These are phyloP conservation scores for Wickerhamomyces rabaulensis DNA, from an alignment of 805 yeast species.

Conservation along the genomic window DNA sequence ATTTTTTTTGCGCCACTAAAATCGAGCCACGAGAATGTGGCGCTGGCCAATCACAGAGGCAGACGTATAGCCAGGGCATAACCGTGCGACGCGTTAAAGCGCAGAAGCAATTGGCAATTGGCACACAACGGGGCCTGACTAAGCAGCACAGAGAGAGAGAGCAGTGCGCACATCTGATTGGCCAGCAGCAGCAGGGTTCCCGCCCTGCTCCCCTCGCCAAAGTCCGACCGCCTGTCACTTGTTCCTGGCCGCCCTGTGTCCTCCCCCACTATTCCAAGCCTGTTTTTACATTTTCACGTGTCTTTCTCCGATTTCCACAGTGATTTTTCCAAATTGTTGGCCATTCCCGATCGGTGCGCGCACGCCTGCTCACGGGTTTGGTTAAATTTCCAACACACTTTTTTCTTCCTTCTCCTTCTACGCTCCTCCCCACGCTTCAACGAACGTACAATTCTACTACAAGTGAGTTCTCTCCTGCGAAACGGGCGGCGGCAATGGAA, in stretches of 20 bases:
- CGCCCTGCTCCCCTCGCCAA: neutral
- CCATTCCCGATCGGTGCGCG: neutral
- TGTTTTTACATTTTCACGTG: neutral
- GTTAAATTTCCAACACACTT: conserved; percentile 1
- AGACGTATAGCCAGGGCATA: no score
- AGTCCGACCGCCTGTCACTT: neutral
- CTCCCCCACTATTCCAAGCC: neutral
- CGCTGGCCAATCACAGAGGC: no score
- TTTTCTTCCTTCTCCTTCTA: neutral
- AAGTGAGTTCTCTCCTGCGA: neutral
- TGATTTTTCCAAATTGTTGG: neutral
- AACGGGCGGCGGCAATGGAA: neutral
- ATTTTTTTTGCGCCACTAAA: no score
- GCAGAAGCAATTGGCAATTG: no score
- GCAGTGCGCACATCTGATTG: no score
- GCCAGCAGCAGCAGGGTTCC: no score
- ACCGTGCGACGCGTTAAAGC: no score
- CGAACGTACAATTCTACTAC: neutral
- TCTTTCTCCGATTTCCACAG: no score
- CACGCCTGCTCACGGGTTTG: neutral
- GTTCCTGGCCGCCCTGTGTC: neutral
- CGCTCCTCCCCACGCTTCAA: neutral
- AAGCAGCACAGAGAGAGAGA: no score
- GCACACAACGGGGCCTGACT: no score
- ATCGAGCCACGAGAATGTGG: no score